These are phyloP conservation scores for Calocybe gangraenosa DNA, from an alignment of 768 basidiomycete genomes.

Conservation along the genomic window DNA sequence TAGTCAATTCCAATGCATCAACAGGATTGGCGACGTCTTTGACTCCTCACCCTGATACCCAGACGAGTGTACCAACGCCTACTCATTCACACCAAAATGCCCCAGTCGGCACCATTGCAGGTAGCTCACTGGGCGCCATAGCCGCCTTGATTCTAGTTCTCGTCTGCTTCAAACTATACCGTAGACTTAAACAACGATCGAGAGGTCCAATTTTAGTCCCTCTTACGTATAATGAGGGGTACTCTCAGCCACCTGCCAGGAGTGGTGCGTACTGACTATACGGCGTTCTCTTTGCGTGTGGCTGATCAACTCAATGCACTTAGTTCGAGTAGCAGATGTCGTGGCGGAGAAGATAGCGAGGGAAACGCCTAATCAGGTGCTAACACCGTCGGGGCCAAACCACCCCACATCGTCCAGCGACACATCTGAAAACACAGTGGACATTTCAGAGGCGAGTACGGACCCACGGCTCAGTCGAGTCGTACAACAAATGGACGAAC, in stretches of 20 bases:
- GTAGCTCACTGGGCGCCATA: background rate
- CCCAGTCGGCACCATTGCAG: conserved; percentile 3
- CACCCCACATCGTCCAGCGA: background rate
- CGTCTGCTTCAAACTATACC: background rate
- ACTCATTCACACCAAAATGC: background rate
- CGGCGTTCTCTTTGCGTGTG: too few relatives aligned
- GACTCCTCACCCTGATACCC: background rate
- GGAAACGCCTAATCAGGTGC: background rate
- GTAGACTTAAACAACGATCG: background rate
- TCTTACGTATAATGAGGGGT: background rate
- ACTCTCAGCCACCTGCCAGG: background rate
- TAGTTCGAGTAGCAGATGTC: too few relatives aligned
- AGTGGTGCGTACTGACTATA: background rate
- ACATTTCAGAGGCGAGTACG: background rate
- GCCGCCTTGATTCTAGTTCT: background rate
- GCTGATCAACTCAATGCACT: too few relatives aligned
- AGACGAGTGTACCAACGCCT: background rate
- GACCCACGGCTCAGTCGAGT: background rate
- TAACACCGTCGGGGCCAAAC: background rate
- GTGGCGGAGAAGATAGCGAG: background rate
- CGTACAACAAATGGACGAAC: conserved; percentile 4
- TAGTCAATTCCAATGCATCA: too few relatives aligned
- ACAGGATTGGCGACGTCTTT: background rate
- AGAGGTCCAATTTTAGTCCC: background rate
- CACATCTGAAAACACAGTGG: too few relatives aligned